Conservation (phyloP, 768 basidiomycete species). For the Daedalea quercina region DNA sequence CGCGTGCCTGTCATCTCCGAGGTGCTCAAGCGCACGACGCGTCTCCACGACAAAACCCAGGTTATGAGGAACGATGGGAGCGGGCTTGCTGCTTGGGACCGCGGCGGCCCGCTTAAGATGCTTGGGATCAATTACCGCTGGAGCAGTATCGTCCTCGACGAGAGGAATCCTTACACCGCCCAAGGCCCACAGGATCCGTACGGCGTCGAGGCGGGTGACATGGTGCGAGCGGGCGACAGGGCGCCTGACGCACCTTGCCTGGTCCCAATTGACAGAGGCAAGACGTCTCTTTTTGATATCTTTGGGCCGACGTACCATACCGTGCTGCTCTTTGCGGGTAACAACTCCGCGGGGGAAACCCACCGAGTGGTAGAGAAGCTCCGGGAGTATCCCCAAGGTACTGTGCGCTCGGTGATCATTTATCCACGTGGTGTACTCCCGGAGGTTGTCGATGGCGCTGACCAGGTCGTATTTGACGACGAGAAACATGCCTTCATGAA, state of each 20-base stretch:
- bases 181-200: background rate
- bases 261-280: background rate
- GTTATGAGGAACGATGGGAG: background rate
- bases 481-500: constrained; percentile 5
- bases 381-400: background rate
- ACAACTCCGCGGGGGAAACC: background rate
- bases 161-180: constrained; percentile 8
- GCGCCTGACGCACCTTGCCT: constrained; percentile 38
- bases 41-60: constrained; percentile 4
- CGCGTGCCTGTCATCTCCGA: constrained; percentile 25
- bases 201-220: background rate
- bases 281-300: constrained; percentile 21
- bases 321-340: constrained; percentile 22
- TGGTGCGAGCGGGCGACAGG: constrained; percentile 36
- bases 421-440: background rate
- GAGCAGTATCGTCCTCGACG: constrained; percentile 42
- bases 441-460: background rate
- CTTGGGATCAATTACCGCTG: constrained; percentile 50
- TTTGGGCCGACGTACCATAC: constrained; percentile 24
- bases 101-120: constrained; percentile 25
- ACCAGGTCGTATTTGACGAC: constrained; percentile 1
- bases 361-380: background rate
- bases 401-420: background rate
- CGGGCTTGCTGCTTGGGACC: constrained; percentile 14
- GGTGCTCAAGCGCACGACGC: constrained; percentile 22